Evolutionary conservation across 2,329 filamentous ascomycete genomes (phyloP), one percentile per base, ranked within the genome.

Genomic region (Xenoacremonium recifei): DNA sequence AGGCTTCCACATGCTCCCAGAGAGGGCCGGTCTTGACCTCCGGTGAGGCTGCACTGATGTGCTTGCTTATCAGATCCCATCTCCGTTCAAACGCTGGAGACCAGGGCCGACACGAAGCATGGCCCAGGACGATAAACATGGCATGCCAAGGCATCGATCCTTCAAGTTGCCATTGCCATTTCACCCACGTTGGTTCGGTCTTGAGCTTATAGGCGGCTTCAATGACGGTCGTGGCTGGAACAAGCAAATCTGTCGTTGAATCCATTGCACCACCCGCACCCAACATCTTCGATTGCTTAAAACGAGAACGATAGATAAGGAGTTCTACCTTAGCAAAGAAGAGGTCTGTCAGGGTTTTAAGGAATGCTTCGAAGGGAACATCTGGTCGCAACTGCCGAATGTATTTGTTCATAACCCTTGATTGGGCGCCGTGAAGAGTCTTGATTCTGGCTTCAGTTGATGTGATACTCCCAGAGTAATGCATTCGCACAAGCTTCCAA

Each of bases 151-250:
- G 59, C 12, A 59, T 45, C 19, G 53, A 47, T 6, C 59, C 59
- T 4, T 51, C 49, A 7, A 62, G 37, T 35, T 62, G 60, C 60
- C 60, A 62, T 6, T 52, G 55, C 60, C 60, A 61, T 20, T 44
- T 50, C 0, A 18, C 6, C 59, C 59, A 62, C 0, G 37, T 34
- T 3, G 49, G 39, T 2, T 57, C 45, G 1, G 53, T 52, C 21
- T 40, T 44, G 21, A 62, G 54, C 4, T 39, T 34, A 16, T 59
- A 39, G 1, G 45, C 48, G 1, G 50, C 45, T n/a, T 54, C 52
- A 19, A 61, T 47, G 18, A 52, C 46, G 5, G 42, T 39, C 5
- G 55, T 49, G 17, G 42, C 48, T 0, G 49, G 38, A 0, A 29
- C 40, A 1, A 52, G 20, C 4, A n/a, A n/a, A n/a, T n/a, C n/a